Conservation (phyloP, 2,329 filamentous ascomycete genomes). For the Lachnellula hyalina region DNA sequence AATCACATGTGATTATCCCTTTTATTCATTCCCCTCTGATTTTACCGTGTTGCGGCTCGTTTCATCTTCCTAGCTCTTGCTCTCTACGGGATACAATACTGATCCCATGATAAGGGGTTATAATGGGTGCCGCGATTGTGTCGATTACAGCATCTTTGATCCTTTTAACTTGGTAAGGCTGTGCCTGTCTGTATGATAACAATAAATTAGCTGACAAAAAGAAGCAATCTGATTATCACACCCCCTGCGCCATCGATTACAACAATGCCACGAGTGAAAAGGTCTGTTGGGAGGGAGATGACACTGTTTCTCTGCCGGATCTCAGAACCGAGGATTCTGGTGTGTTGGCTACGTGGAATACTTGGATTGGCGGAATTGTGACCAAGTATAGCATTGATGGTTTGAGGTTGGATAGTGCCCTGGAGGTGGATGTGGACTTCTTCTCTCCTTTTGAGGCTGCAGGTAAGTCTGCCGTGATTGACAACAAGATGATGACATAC, state of each 20-base stretch:
- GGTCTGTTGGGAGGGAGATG: slow-evolving; percentile 25
- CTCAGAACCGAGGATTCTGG: slow-evolving; percentile 24
- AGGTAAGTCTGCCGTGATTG: slow-evolving; percentile 20
- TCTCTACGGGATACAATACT: background rate
- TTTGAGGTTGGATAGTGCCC: slow-evolving; percentile 45
- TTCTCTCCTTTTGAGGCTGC: slow-evolving; percentile 46
- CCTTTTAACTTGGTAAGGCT: slow-evolving; percentile 34
- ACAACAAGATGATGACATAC: slow-evolving; percentile 23
- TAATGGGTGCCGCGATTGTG: slow-evolving; percentile 29
- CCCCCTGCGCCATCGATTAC: slow-evolving; percentile 33
- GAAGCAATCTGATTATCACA: slow-evolving; percentile 31
- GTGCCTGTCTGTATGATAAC: slow-evolving; percentile 14
- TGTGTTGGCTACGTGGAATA: slow-evolving; percentile 18
- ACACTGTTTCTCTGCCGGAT: slow-evolving; percentile 28
- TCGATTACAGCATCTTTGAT: slow-evolving; percentile 33
- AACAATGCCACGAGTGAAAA: slow-evolving; percentile 30
- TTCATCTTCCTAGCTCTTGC: too few species aligned
- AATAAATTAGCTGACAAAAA: slow-evolving; percentile 6
- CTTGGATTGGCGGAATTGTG: slow-evolving; percentile 25
- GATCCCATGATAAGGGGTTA: slow-evolving; percentile 17
- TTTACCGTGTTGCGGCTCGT: slow-evolving; percentile 12
- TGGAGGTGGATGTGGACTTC: slow-evolving; percentile 45
- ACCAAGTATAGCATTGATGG: slow-evolving; percentile 40
- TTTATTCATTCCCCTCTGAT: too few species aligned
- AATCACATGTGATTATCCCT: slow-evolving; percentile 36